Percentiles rank a stretch among this genome's conserved stretches.
Evolutionary conservation across 225 moss, liverwort and hornwort genomes (phyloP).

Genomic region (Pleurozium schreberi): DNA sequence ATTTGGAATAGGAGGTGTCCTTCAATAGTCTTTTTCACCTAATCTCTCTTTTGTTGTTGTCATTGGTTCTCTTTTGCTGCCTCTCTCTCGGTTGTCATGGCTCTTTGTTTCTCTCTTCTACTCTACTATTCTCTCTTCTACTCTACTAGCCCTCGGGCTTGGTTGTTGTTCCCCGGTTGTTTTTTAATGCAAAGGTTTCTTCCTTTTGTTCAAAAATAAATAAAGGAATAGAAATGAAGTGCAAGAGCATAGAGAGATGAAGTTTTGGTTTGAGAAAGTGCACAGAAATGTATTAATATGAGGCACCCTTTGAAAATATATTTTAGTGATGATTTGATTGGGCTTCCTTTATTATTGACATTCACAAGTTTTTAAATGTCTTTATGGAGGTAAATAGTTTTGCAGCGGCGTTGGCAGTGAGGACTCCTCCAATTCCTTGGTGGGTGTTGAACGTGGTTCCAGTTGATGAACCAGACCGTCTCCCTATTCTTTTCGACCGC

Average conservation of each 20-base stretch:
- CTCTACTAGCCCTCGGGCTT: too few relatives aligned
- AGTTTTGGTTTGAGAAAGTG: too few relatives aligned
- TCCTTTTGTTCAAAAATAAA: too few relatives aligned
- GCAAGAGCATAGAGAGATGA: background rate
- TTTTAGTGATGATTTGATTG: background rate
- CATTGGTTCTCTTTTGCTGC: too few relatives aligned
- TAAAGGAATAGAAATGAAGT: background rate
- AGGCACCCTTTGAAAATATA: background rate
- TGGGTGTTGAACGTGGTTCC: slow-evolving; percentile 85
- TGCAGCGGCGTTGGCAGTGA: slow-evolving; percentile 67
- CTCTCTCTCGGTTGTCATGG: too few relatives aligned
- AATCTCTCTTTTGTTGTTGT: too few relatives aligned
- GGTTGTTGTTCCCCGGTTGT: too few relatives aligned
- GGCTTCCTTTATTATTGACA: background rate
- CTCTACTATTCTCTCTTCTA: too few relatives aligned
- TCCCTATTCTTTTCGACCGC: slow-evolving; percentile 59
- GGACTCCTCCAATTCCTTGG: slow-evolving; percentile 51
- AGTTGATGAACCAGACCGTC: slow-evolving; percentile 55
- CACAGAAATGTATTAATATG: background rate
- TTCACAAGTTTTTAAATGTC: background rate
- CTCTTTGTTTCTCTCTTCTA: too few relatives aligned
- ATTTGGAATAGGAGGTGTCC: too few relatives aligned
- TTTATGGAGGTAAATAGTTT: slow-evolving; percentile 36
- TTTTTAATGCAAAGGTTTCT: too few relatives aligned
- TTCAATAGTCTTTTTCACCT: too few relatives aligned